phyloP scores from a whole-genome alignment of 345 rosid genomes.

The Bretschneidera sinensis region DNA sequence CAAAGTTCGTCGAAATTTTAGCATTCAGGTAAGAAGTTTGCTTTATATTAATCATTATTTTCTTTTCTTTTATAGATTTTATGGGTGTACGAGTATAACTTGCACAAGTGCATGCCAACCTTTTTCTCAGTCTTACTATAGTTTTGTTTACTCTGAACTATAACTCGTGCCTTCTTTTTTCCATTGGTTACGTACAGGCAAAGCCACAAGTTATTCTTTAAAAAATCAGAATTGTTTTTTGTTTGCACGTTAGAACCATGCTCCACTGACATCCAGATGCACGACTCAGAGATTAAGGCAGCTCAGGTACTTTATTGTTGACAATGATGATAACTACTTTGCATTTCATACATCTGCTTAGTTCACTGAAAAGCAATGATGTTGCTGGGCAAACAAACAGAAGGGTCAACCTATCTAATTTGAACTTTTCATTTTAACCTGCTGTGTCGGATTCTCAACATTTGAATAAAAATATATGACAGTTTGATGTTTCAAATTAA shows the following conservation, averaged over 20 bases:
- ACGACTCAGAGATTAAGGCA: slow-evolving; percentile 51
- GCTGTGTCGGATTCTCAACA: too few relatives aligned
- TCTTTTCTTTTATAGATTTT: too few relatives aligned
- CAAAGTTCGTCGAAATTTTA: slow-evolving; percentile 61
- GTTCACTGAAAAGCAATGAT: not conserved
- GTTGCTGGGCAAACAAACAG: not conserved
- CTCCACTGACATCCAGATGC: slow-evolving; percentile 39
- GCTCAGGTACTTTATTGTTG: slow-evolving; percentile 38
- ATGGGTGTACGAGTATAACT: too few relatives aligned
- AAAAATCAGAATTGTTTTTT: slow-evolving; percentile 56
- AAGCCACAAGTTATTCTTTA: slow-evolving; percentile 48
- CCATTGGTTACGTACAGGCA: too few relatives aligned
- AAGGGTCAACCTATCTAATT: too few relatives aligned
- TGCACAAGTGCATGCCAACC: too few relatives aligned
- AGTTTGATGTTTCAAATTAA: too few relatives aligned
- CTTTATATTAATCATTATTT: too few relatives aligned
- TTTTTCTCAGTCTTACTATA: not conserved
- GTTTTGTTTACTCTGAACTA: not conserved
- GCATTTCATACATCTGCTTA: not conserved
- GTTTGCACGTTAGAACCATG: slow-evolving; percentile 47
- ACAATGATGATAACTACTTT: not conserved
- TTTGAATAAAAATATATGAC: too few relatives aligned
- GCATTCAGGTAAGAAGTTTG: slow-evolving; percentile 49
- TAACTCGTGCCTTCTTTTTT: slow-evolving; percentile 6
- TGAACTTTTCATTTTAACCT: too few relatives aligned